These are phyloP conservation scores for Myxozyma udenii DNA, from an alignment of 805 yeast genomes.

Conservation along the genomic window DNA sequence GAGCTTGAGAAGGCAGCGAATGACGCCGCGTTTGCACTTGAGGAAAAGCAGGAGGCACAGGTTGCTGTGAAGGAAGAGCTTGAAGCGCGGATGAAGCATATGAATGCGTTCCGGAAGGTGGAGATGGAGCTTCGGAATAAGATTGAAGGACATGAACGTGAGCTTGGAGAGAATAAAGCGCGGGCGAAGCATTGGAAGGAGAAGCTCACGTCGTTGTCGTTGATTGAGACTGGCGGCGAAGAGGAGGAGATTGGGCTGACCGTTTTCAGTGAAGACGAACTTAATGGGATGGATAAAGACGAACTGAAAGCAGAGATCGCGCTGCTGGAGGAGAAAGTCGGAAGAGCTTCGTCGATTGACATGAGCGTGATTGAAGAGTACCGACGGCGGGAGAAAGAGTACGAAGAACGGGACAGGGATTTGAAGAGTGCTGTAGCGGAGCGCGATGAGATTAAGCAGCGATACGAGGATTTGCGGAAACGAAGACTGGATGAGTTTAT, in stretches of 20 bases:
- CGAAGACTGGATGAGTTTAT: slow-evolving; percentile 82
- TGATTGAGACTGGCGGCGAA: slow-evolving; percentile 50
- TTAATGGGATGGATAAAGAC: slow-evolving; percentile 49
- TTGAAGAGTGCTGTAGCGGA: slow-evolving; percentile 62
- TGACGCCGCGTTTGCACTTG: slow-evolving; percentile 24
- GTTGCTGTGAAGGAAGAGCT: slow-evolving; percentile 41
- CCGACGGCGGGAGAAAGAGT: slow-evolving; percentile 63
- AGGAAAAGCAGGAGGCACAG: slow-evolving; percentile 35
- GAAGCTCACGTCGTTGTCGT: slow-evolving; percentile 41
- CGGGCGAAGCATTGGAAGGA: slow-evolving; percentile 39
- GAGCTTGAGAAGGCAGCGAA: slow-evolving; percentile 30
- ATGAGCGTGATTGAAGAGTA: slow-evolving; percentile 75
- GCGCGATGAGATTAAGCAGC: slow-evolving; percentile 61
- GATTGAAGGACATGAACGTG: slow-evolving; percentile 53
- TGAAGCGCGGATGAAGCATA: slow-evolving; percentile 43
- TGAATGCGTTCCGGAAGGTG: slow-evolving; percentile 57
- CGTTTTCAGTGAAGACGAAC: slow-evolving; percentile 51
- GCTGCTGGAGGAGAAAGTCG: slow-evolving; percentile 54
- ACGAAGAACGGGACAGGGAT: slow-evolving; percentile 57
- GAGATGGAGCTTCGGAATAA: slow-evolving; percentile 67
- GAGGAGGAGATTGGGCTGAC: slow-evolving; percentile 37
- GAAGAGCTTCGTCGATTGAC: slow-evolving; percentile 56
- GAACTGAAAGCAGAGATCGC: slow-evolving; percentile 52
- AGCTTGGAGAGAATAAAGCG: slow-evolving; percentile 44
- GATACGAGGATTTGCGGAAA: slow-evolving; percentile 66